phyloP scores from a whole-genome alignment of 2,329 filamentous ascomycete species.

The Sodiomyces alkalinus region DNA sequence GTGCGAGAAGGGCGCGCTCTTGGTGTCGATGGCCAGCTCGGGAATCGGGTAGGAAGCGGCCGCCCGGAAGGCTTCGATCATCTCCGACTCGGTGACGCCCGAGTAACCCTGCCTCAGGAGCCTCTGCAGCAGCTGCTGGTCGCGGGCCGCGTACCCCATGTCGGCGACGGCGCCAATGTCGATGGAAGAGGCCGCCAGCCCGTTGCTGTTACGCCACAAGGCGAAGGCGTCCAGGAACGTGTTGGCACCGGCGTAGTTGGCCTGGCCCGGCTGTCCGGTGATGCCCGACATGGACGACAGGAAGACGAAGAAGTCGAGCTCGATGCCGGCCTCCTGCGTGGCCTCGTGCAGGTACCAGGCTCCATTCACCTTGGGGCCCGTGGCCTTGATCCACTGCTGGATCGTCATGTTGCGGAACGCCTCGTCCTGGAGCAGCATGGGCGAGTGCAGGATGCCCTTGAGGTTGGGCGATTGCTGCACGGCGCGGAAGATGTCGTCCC shows the following conservation, averaged over 20 bases:
- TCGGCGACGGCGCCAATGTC: slow-evolving; percentile 23
- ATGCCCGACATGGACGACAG: slow-evolving; percentile 19
- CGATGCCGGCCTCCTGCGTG: neutral
- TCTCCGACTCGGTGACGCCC: slow-evolving; percentile 9
- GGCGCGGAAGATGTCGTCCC: slow-evolving; percentile 13
- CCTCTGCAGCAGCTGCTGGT: neutral
- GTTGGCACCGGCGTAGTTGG: slow-evolving; percentile 26
- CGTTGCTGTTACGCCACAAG: slow-evolving; percentile 16
- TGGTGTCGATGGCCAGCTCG: neutral
- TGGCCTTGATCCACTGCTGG: slow-evolving; percentile 18
- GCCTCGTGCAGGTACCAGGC: slow-evolving; percentile 25
- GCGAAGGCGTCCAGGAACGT: slow-evolving; percentile 24
- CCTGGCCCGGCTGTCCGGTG: slow-evolving; percentile 20
- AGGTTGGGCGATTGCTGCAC: slow-evolving; percentile 13
- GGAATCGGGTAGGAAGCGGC: slow-evolving; percentile 1
- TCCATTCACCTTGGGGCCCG: slow-evolving; percentile 24
- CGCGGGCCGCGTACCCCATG: slow-evolving; percentile 18
- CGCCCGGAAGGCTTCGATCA: slow-evolving; percentile 7
- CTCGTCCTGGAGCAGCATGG: slow-evolving; percentile 18
- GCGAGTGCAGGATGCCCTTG: slow-evolving; percentile 22
- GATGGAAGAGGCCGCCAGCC: slow-evolving; percentile 21
- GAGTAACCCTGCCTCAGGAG: neutral
- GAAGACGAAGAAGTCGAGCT: slow-evolving; percentile 22
- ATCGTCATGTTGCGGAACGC: slow-evolving; percentile 19
- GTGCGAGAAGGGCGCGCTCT: neutral